Conservation (phyloP, 768 basidiomycete genomes). For the Chiua virens region DNA sequence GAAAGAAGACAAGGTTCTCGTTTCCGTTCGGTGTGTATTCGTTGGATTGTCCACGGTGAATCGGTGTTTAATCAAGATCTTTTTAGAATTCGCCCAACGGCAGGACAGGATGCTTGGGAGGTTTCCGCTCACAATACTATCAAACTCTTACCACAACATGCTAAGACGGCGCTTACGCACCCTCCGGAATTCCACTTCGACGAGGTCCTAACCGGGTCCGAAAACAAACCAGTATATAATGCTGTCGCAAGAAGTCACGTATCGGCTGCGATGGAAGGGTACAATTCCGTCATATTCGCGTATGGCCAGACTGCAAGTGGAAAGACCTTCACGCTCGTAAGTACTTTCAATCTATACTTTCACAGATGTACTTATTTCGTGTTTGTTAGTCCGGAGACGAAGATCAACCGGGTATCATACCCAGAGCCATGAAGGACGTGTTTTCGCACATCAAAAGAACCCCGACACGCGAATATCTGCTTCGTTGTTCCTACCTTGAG, state of each 20-base stretch:
- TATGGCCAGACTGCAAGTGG: conserved; percentile 87
- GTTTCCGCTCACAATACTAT: conserved; percentile 47
- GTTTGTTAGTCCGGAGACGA: conserved; percentile 66
- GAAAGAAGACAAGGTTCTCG: conserved; percentile 84
- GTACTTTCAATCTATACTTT: conserved; percentile 28
- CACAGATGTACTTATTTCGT: conserved; percentile 22
- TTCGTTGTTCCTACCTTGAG: conserved; percentile 94
- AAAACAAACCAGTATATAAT: conserved; percentile 78
- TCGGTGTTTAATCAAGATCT: conserved; percentile 1
- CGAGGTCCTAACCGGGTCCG: conserved; percentile 72
- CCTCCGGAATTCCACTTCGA: conserved; percentile 66
- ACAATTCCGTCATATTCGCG: conserved; percentile 94
- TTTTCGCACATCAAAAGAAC: conserved; percentile 81
- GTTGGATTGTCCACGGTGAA: neutral
- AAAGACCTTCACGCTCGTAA: conserved; percentile 67
- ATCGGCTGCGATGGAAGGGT: conserved; percentile 93
- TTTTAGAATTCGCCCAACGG: conserved; percentile 62
- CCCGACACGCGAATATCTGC: conserved; percentile 83
- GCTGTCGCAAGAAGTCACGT: conserved; percentile 78
- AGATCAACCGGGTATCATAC: conserved; percentile 91
- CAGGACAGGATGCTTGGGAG: conserved; percentile 55
- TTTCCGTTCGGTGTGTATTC: conserved; percentile 65
- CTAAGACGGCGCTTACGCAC: conserved; percentile 43
- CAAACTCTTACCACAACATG: conserved; percentile 57
- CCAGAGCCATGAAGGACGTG: conserved; percentile 88